Evolutionary conservation across 2,329 filamentous ascomycete species (phyloP).

Genomic region (Coniochaeta ligniaria): DNA sequence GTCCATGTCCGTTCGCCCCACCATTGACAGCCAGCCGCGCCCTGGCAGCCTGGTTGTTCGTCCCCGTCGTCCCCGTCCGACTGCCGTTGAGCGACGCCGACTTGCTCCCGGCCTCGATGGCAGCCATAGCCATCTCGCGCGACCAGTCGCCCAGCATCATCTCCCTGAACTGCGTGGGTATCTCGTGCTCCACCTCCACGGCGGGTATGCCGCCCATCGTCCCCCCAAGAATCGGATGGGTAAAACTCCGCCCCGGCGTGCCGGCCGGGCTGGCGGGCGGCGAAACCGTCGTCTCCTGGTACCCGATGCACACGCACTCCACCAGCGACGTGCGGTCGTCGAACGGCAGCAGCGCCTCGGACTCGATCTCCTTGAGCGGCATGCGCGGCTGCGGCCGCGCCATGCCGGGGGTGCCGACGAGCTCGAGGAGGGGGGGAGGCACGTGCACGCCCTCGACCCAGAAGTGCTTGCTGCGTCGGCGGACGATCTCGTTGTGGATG

Average conservation of each 20-base stretch:
- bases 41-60: conserved; percentile 31
- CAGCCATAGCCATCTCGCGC: conserved; percentile 63
- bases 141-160: conserved; percentile 77
- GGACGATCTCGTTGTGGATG: conserved; percentile 68
- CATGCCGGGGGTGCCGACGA: conserved; percentile 48
- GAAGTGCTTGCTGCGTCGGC: conserved; percentile 64
- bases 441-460: conserved; percentile 73
- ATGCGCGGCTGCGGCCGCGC: conserved; percentile 35
- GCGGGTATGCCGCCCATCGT: conserved; percentile 31
- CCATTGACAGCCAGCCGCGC: conserved; percentile 26
- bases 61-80: conserved; percentile 52
- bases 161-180: conserved; percentile 63
- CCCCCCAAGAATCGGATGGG: conserved; percentile 52
- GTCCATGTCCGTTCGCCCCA: conserved; percentile 20
- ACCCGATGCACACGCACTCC: conserved; percentile 65
- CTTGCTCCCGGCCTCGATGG: conserved; percentile 61
- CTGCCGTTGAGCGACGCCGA: conserved; percentile 73
- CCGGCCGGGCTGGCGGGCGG: conserved; percentile 62
- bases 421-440: conserved; percentile 58
- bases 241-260: conserved; percentile 60
- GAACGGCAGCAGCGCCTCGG: conserved; percentile 64
- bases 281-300: conserved; percentile 54
- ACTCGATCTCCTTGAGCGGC: conserved; percentile 47
- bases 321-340: conserved; percentile 66
- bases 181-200: conserved; percentile 36